A percentile compares a stretch with the other conserved stretches of the same genome.
These are phyloP conservation scores for Blastocystis hominis DNA, from an alignment of 352 stramenopile genomes.

Conservation along the genomic window DNA sequence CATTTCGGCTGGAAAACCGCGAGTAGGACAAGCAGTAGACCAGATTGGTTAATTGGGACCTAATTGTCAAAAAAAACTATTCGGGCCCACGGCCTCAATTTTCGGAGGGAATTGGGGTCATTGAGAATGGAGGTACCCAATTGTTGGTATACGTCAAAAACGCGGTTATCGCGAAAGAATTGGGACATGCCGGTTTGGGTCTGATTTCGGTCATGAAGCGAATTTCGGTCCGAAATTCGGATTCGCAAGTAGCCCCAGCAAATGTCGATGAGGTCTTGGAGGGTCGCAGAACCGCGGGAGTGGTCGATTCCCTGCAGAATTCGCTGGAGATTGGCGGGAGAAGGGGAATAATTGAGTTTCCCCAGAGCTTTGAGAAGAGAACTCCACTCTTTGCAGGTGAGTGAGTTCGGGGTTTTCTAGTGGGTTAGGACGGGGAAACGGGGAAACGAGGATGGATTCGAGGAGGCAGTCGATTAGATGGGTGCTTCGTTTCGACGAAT, in stretches of 20 bases:
- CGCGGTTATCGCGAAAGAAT: slow-evolving; percentile 2
- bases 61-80: neutral
- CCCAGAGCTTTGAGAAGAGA: neutral
- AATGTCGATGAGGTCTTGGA: neutral
- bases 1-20: neutral
- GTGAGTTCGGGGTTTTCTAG: neutral
- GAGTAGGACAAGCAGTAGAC: slow-evolving; percentile 29
- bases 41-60: neutral
- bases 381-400: neutral
- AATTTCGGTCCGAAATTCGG: neutral
- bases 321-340: neutral
- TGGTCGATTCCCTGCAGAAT: neutral
- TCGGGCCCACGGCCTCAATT: neutral
- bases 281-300: neutral
- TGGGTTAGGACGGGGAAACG: neutral
- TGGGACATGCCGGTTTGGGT: neutral
- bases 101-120: neutral
- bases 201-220: neutral
- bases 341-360: neutral
- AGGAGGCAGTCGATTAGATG: neutral
- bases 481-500: no score
- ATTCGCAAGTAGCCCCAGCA: neutral
- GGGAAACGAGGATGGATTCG: neutral
- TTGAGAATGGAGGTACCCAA: neutral
- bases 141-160: neutral